These are phyloP conservation scores for Phycomyces nitens DNA, from an alignment of 192 early-diverging fungal species.

Conservation along the genomic window DNA sequence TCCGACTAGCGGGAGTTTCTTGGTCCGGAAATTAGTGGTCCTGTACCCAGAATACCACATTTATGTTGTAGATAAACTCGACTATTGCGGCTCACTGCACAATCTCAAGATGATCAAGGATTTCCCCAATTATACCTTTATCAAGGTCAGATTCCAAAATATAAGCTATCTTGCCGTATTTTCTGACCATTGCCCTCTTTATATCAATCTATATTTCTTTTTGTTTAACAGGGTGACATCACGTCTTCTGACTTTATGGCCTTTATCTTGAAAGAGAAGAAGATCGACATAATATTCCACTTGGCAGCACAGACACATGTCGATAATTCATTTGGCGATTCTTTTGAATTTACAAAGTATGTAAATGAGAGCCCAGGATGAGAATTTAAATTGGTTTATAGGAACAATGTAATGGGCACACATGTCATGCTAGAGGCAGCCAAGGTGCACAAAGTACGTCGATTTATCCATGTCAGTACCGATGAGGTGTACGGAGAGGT, in stretches of 20 bases:
- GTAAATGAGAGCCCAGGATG: slow-evolving; percentile 7
- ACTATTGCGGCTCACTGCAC: slow-evolving; percentile 70
- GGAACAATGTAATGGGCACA: slow-evolving; percentile 78
- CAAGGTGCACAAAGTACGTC: slow-evolving; percentile 42
- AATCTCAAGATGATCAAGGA: slow-evolving; percentile 46
- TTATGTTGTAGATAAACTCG: slow-evolving; percentile 68
- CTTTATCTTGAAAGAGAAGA: slow-evolving; percentile 59
- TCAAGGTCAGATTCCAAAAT: slow-evolving; percentile 44
- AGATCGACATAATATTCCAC: slow-evolving; percentile 72
- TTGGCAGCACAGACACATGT: slow-evolving; percentile 82
- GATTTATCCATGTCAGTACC: slow-evolving; percentile 76
- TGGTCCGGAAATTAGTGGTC: slow-evolving; percentile 57
- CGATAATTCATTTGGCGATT: slow-evolving; percentile 82
- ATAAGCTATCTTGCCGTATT: neutral
- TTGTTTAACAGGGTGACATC: slow-evolving; percentile 59
- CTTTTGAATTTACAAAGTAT: slow-evolving; percentile 70
- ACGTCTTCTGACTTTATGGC: slow-evolving; percentile 59
- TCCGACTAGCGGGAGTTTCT: slow-evolving; percentile 56
- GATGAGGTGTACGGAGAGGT: slow-evolving; percentile 85
- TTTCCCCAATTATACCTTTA: slow-evolving; percentile 58
- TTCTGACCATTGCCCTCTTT: neutral
- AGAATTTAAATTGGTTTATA: slow-evolving; percentile 2
- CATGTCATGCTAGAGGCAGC: slow-evolving; percentile 77
- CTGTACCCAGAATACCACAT: slow-evolving; percentile 69
- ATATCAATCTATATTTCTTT: neutral